Evolutionary conservation across 192 early-diverging fungal genomes (phyloP).

Genomic region (Geranomyces michiganensis): DNA sequence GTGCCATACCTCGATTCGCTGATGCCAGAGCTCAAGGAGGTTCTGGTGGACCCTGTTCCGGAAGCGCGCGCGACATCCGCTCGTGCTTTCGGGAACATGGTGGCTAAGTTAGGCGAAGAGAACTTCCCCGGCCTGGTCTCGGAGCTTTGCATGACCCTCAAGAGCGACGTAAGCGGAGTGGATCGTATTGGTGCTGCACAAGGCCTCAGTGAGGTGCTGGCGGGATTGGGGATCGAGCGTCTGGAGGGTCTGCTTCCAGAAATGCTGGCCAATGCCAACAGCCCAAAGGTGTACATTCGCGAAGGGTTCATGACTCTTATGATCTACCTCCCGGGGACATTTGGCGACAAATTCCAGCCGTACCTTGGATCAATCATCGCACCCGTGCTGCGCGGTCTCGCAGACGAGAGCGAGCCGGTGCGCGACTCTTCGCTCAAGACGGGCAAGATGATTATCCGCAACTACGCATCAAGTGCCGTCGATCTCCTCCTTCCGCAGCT

Average conservation of each 20-base stretch:
- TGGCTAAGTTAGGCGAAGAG: conserved; percentile 88
- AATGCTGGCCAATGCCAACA: conserved; percentile 78
- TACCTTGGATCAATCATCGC: conserved; percentile 89
- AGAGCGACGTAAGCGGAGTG: conserved; percentile 86
- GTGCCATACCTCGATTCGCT: conserved; percentile 83
- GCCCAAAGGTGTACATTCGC: conserved; percentile 76
- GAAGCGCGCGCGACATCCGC: conserved; percentile 93
- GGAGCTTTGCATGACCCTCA: conserved; percentile 84
- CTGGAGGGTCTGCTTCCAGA: conserved; percentile 90
- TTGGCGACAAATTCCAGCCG: conserved; percentile 87
- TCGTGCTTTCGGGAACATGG: conserved; percentile 89
- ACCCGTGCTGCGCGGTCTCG: conserved; percentile 84
- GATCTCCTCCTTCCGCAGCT: conserved; percentile 90
- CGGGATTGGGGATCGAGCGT: conserved; percentile 82
- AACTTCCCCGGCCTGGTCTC: conserved; percentile 91
- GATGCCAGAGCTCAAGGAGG: conserved; percentile 86
- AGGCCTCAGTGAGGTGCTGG: conserved; percentile 90
- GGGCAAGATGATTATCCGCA: conserved; percentile 89
- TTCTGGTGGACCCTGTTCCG: conserved; percentile 94
- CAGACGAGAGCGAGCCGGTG: conserved; percentile 94
- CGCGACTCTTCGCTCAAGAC: conserved; percentile 90
- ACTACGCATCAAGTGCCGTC: conserved; percentile 85
- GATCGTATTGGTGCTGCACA: conserved; percentile 97
- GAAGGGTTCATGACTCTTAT: conserved; percentile 97
- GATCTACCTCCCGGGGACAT: conserved; percentile 94